Evolutionary conservation across 441 rosid genomes (phyloP).

Genomic region (Erysimum pusillum): DNA sequence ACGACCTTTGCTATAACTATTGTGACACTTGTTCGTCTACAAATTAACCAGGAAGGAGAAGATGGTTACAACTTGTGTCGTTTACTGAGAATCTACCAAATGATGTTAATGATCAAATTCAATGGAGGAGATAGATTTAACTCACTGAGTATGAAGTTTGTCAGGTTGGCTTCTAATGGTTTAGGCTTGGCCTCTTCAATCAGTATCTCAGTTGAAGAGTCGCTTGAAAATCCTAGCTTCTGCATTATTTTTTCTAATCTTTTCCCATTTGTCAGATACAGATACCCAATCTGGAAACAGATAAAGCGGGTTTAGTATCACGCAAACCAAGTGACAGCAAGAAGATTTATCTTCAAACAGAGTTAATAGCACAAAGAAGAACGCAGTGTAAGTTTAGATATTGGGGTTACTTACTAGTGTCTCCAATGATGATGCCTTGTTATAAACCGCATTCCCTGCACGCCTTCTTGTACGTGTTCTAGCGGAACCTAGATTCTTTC

Average conservation of each 20-base stretch:
- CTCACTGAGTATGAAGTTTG: conserved; percentile 40
- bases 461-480: conserved; percentile 79
- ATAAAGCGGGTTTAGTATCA: conserved; percentile 9
- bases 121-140: conserved; percentile 3
- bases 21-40: conserved; percentile 40
- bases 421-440: conserved; percentile 93
- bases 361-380: conserved; percentile 11
- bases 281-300: conserved; percentile 67
- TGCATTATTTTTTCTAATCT: conserved; percentile 82
- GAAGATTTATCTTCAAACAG: conserved; percentile 11
- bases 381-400: conserved; percentile 6
- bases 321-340: background rate
- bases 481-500: conserved; percentile 73
- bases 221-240: conserved; percentile 77
- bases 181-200: conserved; percentile 54
- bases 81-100: background rate
- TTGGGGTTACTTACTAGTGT: conserved; percentile 62
- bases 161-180: conserved; percentile 37
- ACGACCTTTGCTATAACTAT: conserved; percentile 18
- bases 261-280: conserved; percentile 72
- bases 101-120: background rate
- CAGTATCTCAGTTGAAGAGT: conserved; percentile 55
- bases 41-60: conserved; percentile 4
- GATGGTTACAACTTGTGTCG: conserved; percentile 8
- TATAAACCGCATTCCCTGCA: conserved; percentile 81